Conservation (phyloP, 306 rosid species). For the Dicorynia guianensis region DNA sequence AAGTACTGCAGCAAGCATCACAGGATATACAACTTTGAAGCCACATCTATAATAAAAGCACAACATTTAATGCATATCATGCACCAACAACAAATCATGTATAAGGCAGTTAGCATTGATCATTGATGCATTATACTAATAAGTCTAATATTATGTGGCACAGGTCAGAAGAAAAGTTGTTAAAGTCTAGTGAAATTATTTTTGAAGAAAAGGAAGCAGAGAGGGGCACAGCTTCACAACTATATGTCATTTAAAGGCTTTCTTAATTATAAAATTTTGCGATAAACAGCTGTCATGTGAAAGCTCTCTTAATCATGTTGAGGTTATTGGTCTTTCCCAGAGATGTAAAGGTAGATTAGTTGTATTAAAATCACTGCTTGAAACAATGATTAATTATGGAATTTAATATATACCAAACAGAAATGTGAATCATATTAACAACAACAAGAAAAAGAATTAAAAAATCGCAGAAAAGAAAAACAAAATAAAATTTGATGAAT, state of each 20-base stretch:
- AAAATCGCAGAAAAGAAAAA: conserved; percentile 15
- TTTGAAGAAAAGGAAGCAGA: background rate
- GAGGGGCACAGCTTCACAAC: background rate
- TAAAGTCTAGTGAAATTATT: background rate
- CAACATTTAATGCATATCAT: background rate
- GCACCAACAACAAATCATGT: background rate
- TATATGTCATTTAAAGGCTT: background rate
- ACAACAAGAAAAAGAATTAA: conserved; percentile 12
- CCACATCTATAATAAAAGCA: background rate
- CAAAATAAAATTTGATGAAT: conserved; percentile 35
- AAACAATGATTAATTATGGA: conserved; percentile 21
- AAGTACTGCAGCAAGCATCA: background rate
- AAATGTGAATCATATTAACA: background rate
- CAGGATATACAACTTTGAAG: background rate
- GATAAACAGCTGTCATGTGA: background rate
- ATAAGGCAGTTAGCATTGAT: background rate
- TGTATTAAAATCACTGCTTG: background rate
- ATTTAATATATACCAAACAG: conserved; percentile 16
- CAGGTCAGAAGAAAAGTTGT: background rate
- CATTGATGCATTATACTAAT: background rate
- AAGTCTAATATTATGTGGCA: background rate
- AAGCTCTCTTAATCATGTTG: background rate
- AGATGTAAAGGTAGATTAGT: background rate
- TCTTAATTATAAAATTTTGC: background rate
- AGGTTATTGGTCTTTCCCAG: background rate